Base-by-base conservation (phyloP, 2,329 filamentous ascomycete genomes). In the Triangularia verruculosa region DNA sequence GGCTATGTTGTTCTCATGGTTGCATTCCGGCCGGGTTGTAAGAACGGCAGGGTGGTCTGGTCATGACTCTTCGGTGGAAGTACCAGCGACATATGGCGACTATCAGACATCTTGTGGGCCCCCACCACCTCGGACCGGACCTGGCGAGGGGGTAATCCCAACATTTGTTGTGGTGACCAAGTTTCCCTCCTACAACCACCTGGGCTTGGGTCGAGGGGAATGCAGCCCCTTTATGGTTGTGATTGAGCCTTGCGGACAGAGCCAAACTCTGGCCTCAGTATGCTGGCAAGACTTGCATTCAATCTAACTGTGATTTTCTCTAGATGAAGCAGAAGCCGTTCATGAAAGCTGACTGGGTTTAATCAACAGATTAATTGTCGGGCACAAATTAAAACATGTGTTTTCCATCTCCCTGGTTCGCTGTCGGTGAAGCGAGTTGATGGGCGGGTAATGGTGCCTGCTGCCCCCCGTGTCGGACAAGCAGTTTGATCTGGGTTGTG, bases 171-270 rank as follows among this genome's bases (percentile, higher is more conserved):
- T 54, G 3, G 24, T 13, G 28, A 60, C 51, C 17, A 61, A 66
- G 39, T 64, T 70, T 68, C 63, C 66, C 64, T 68, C 67, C 52
- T 69, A 66, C 65, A 69, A 61, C 68, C 55, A 63, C 25, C 34
- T 25, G 24, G 15, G 20, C 57, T 28, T 62, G 28, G 53, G n/a
- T 51, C 6, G 47, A 39, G 57, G 61, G 61, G 52, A 34, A 59
- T 47, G 20, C 51, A 55, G 54, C 56, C 59, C 39, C 57, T 68
- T 68, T 67, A 67, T 66, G 61, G n/a, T 56, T 54, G 24, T 28
- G 20, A 15, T 54, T 54, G 20, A 54, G 12, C 6, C 51, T 54
- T 28, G 25, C 22, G 22, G 22, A 8, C 51, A n/a, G 12, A 64
- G 52, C 27, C 59, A 39, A 25, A 39, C 53, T 20, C 34, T 13